Percentiles rank a stretch among this genome's conserved stretches.
Evolutionary conservation across 2,329 filamentous ascomycete species (phyloP).

Genomic region (Aureobasidium subglaciale): DNA sequence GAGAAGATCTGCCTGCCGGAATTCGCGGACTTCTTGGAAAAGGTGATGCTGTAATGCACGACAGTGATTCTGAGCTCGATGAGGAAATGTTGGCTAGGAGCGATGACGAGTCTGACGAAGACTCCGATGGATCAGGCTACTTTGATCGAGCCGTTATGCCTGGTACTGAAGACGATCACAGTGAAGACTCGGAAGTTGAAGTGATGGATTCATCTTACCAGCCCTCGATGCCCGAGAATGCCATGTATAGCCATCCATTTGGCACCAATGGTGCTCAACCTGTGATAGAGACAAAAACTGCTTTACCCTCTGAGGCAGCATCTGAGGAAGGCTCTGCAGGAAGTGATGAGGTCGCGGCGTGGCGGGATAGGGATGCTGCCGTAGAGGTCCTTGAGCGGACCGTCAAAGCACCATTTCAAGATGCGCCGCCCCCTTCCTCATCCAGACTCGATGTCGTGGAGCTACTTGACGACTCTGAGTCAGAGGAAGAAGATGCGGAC

Average conservation of each 20-base stretch:
- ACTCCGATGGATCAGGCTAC: neutral
- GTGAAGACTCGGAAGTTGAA: neutral
- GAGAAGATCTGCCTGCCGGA: constrained; percentile 5
- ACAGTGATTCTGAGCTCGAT: neutral
- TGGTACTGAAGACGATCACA: neutral
- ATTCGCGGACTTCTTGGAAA: neutral
- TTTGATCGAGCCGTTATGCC: neutral
- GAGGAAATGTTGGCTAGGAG: neutral
- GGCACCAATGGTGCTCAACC: neutral
- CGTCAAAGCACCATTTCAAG: constrained; percentile 19
- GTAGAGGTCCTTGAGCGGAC: constrained; percentile 12
- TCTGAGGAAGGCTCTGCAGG: neutral
- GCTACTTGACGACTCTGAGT: constrained; percentile 18
- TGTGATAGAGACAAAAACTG: neutral
- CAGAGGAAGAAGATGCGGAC: constrained; percentile 21
- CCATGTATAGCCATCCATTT: constrained; percentile 10
- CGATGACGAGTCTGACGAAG: constrained; percentile 6
- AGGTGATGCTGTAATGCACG: constrained; percentile 5
- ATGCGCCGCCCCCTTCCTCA: neutral
- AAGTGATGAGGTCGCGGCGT: constrained; percentile 6
- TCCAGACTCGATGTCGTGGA: constrained; percentile 6
- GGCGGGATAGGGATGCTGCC: constrained; percentile 14
- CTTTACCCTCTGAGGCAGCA: neutral
- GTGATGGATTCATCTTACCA: neutral
- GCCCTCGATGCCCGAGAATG: constrained; percentile 1